Percentiles rank a stretch among this genome's conserved stretches.
Conservation (phyloP, 2,329 filamentous ascomycete genomes). For the Botrytis aclada region DNA sequence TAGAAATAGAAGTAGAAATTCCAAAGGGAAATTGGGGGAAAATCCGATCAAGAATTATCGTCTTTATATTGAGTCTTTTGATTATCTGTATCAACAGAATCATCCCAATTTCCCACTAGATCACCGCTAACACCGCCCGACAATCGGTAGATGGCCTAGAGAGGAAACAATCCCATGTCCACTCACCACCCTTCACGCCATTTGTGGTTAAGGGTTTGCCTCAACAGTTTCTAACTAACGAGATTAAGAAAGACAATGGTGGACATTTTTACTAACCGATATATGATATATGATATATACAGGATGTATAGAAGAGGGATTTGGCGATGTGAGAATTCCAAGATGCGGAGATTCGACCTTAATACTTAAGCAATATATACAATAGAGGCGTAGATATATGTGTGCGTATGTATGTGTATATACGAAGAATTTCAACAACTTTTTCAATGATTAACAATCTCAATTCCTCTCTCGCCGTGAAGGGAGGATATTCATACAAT, state of each 20-base stretch:
- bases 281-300: neutral
- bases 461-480: neutral
- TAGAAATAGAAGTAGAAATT: no score
- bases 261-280: neutral
- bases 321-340: neutral
- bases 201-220: neutral
- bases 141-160: slow-evolving; percentile 12
- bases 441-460: neutral
- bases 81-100: slow-evolving; percentile 6
- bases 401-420: neutral
- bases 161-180: slow-evolving; percentile 6
- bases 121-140: slow-evolving; percentile 7
- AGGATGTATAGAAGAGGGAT: neutral
- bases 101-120: slow-evolving; percentile 9
- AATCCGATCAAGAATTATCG: slow-evolving; percentile 6
- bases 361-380: neutral
- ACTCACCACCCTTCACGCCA: slow-evolving; percentile 1
- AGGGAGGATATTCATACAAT: neutral
- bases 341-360: neutral
- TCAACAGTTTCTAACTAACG: neutral
- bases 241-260: neutral
- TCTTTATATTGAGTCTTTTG: neutral
- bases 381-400: neutral
- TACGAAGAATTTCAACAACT: neutral
- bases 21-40: neutral